Conservation (phyloP, 1,139 yeast species). For the Scheffersomyces insectosa region DNA sequence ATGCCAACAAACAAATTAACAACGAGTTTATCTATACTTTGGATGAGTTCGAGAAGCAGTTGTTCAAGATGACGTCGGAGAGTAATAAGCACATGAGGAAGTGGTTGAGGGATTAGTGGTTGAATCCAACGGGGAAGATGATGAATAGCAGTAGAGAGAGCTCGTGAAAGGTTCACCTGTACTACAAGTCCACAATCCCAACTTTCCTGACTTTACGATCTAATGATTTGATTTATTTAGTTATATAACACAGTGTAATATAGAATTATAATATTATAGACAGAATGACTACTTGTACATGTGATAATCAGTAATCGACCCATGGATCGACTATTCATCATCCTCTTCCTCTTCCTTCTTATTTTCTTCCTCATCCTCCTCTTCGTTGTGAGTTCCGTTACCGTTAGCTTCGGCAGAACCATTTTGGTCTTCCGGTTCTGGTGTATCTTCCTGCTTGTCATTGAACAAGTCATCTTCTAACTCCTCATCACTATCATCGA, state of each 20-base stretch:
- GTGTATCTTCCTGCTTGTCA: constrained; percentile 15
- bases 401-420: constrained; percentile 10
- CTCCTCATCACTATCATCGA: constrained; percentile 57
- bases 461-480: constrained; percentile 21
- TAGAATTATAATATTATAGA: constrained; percentile 2
- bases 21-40: constrained; percentile 60
- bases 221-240: too few species aligned
- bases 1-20: constrained; percentile 44
- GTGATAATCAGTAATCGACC: neutral
- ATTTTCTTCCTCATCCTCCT: constrained; percentile 20
- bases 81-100: constrained; percentile 61
- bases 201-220: too few species aligned
- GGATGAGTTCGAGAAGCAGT: constrained; percentile 71
- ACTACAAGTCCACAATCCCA: too few species aligned
- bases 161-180: too few species aligned
- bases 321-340: constrained; percentile 11
- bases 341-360: constrained; percentile 24
- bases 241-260: constrained; percentile 1
- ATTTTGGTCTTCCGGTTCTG: constrained; percentile 3
- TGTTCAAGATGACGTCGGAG: constrained; percentile 61
- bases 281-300: too few species aligned
- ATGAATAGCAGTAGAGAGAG: too few species aligned
- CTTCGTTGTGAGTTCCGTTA: constrained; percentile 6
- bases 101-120: constrained; percentile 44
- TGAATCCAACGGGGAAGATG: neutral